Percentiles rank a stretch among this genome's conserved stretches.
Conservation (phyloP, 768 basidiomycete species). For the Rhizopogon vinicolor region DNA sequence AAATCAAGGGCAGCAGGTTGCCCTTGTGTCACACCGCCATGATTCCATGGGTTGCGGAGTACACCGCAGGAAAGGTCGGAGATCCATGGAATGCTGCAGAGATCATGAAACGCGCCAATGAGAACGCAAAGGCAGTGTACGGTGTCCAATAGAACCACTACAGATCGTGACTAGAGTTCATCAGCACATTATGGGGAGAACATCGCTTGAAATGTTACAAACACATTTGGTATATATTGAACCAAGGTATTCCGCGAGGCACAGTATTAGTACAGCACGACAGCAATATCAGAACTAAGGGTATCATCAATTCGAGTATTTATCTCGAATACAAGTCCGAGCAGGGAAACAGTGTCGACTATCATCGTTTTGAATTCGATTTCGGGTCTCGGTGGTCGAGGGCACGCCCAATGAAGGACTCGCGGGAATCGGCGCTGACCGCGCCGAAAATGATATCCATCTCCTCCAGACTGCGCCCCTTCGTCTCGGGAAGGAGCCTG, state of each 20-base stretch:
- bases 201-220: neutral
- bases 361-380: no score
- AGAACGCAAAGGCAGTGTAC: conserved; percentile 64
- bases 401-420: conserved; percentile 41
- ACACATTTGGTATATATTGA: neutral
- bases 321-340: no score
- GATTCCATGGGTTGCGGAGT: conserved; percentile 84
- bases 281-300: neutral
- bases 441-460: conserved; percentile 59
- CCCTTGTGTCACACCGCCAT: conserved; percentile 76
- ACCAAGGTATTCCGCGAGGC: neutral
- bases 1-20: conserved; percentile 46
- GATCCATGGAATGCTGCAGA: conserved; percentile 47
- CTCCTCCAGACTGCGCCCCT: conserved; percentile 50
- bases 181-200: no score
- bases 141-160: conserved; percentile 24
- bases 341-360: no score
- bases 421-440: conserved; percentile 49
- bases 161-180: neutral
- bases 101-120: conserved; percentile 57
- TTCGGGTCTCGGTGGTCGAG: conserved; percentile 6
- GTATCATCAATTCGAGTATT: no score
- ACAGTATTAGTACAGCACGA: neutral
- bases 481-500: conserved; percentile 59
- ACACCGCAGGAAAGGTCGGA: conserved; percentile 47